Evolutionary conservation across 805 yeast genomes (phyloP).

Genomic region (Teunomyces panamensis): DNA sequence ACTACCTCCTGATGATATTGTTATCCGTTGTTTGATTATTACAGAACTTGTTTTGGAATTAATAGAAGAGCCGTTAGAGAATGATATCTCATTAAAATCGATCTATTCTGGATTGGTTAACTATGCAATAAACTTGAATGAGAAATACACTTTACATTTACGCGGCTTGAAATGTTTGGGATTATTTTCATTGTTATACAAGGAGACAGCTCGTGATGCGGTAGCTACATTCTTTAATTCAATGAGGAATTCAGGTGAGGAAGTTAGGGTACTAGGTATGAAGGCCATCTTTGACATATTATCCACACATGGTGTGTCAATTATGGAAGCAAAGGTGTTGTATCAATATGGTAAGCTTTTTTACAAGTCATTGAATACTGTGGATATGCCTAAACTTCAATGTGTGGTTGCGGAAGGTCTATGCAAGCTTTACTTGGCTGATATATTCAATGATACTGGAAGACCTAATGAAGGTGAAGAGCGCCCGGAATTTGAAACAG

Average conservation of each 20-base stretch:
- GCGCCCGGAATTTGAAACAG: conserved; percentile 25
- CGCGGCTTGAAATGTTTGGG: conserved; percentile 77
- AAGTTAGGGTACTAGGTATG: conserved; percentile 58
- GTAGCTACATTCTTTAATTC: conserved; percentile 65
- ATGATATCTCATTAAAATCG: conserved; percentile 63
- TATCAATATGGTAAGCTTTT: conserved; percentile 41
- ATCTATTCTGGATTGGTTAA: conserved; percentile 72
- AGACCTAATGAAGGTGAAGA: conserved; percentile 14
- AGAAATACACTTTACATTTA: conserved; percentile 52
- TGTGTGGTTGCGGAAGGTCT: conserved; percentile 83
- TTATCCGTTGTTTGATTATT: conserved; percentile 63
- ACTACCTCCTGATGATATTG: conserved; percentile 44
- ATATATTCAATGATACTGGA: conserved; percentile 54
- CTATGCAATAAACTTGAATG: conserved; percentile 58
- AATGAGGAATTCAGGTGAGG: conserved; percentile 64
- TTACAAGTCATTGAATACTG: conserved; percentile 59
- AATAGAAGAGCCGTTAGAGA: conserved; percentile 60
- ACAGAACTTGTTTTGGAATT: conserved; percentile 69
- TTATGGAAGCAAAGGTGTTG: conserved; percentile 47
- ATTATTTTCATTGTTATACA: conserved; percentile 70
- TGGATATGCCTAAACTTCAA: conserved; percentile 62
- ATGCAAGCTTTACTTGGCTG: conserved; percentile 78
- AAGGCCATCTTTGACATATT: conserved; percentile 75
- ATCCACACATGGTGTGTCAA: conserved; percentile 69
- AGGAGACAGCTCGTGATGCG: conserved; percentile 44